Percentiles rank a stretch among this genome's conserved stretches.
phyloP scores from a whole-genome alignment of 192 early-diverging fungal species.

The Jimgerdemannia lactiflua region DNA sequence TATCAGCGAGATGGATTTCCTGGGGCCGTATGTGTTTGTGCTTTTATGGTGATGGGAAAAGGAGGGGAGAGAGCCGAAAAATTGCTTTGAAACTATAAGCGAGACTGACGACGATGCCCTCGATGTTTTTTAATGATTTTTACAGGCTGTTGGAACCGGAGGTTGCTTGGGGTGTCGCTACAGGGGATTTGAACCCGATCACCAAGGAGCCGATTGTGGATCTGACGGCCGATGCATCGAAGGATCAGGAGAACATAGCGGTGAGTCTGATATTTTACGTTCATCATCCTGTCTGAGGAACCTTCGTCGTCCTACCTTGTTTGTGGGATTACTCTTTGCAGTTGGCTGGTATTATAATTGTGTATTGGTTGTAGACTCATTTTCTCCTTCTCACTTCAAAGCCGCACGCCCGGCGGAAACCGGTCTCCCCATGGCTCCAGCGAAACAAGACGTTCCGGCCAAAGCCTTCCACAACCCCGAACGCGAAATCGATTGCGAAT shows the following conservation, averaged over 20 bases:
- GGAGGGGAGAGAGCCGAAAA: not conserved
- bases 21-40: conserved; percentile 50
- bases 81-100: not conserved
- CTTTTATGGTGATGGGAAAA: conserved; percentile 2
- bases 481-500: not conserved
- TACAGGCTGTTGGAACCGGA: conserved; percentile 43
- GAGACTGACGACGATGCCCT: not conserved
- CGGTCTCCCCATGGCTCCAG: not conserved
- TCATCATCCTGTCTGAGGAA: not conserved
- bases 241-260: not conserved
- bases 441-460: not conserved
- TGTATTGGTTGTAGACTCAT: not conserved
- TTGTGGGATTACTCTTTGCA: conserved; percentile 10
- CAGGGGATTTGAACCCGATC: conserved; percentile 61
- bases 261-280: conserved; percentile 3
- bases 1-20: conserved; percentile 45
- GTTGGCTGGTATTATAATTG: not conserved
- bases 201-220: conserved; percentile 44
- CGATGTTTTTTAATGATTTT: not conserved
- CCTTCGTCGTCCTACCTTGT: conserved; percentile 5
- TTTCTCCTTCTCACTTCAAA: not conserved
- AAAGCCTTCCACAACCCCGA: not conserved
- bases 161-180: conserved; percentile 56
- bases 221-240: conserved; percentile 1
- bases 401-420: not conserved